A percentile compares a stretch with the other conserved stretches of the same genome.
Evolutionary conservation across 2,329 filamentous ascomycete species (phyloP).

Genomic region (Diaporthe eres): DNA sequence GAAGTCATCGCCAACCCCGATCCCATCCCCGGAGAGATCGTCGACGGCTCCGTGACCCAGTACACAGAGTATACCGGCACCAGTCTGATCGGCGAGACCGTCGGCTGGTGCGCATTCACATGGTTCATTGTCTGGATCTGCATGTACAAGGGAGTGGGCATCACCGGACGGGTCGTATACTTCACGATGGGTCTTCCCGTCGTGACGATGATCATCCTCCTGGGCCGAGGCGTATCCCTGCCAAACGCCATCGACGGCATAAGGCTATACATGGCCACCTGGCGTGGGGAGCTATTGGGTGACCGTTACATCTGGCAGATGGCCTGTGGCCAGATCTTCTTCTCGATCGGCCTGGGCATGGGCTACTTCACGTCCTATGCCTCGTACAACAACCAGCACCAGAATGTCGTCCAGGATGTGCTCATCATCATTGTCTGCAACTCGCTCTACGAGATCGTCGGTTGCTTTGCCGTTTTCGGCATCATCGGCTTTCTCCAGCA

Average conservation of each 20-base stretch:
- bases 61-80: conserved; percentile 2
- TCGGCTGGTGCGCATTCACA: conserved; percentile 12
- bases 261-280: conserved; percentile 6
- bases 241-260: not conserved
- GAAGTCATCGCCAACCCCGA: conserved; percentile 11
- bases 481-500: conserved; percentile 3
- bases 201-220: not conserved
- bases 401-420: conserved; percentile 3
- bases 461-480: conserved; percentile 2
- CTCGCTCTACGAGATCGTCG: conserved; percentile 20
- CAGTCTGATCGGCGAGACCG: not conserved
- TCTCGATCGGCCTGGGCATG: conserved; percentile 14
- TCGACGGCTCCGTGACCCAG: not conserved
- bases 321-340: conserved; percentile 10
- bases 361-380: conserved; percentile 17
- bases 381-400: conserved; percentile 20
- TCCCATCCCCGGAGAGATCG: not conserved
- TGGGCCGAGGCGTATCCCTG: not conserved
- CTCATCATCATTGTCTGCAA: conserved; percentile 6
- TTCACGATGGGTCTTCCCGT: conserved; percentile 16
- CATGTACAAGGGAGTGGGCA: conserved; percentile 3
- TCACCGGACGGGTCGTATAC: not conserved
- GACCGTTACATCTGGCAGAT: conserved; percentile 18
- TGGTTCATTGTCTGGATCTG: conserved; percentile 4
- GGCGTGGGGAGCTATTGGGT: not conserved